Evolutionary conservation across 176 grass and related monocot genomes (phyloP).

Genomic region (Saccharum spontaneum): DNA sequence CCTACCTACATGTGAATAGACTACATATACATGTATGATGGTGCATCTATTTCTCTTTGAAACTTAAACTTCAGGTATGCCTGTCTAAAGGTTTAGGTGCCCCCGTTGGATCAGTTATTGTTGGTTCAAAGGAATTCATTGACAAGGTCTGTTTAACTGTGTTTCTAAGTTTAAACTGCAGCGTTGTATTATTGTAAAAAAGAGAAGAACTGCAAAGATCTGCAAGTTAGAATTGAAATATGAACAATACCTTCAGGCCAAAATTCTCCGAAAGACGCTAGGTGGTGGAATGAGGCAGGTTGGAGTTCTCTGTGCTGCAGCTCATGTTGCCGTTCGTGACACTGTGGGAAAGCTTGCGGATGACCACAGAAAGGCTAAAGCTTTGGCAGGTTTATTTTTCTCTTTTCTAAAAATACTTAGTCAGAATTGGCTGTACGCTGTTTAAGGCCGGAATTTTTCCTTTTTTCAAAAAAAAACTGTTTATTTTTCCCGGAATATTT

Average conservation of each 20-base stretch:
- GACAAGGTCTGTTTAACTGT: constrained; percentile 52
- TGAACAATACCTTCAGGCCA: constrained; percentile 44
- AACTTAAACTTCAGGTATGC: constrained; percentile 59
- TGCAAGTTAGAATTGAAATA: not conserved
- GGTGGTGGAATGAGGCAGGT: constrained; percentile 97
- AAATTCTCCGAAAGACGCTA: constrained; percentile 80
- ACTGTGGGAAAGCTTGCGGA: constrained; percentile 63
- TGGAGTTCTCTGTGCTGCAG: constrained; percentile 83
- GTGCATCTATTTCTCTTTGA: not conserved
- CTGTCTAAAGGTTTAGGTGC: constrained; percentile 94
- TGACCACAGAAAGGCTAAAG: constrained; percentile 83
- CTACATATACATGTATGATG: not conserved
- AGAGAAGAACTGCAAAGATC: not conserved
- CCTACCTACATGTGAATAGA: not conserved
- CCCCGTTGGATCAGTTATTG: constrained; percentile 84
- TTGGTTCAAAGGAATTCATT: constrained; percentile 71
- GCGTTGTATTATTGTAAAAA: no score
- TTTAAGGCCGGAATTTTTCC: not conserved
- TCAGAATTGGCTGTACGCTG: not conserved
- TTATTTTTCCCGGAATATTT: no score
- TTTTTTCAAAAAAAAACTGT: no score
- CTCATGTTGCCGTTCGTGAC: constrained; percentile 67
- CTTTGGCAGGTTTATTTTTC: constrained; percentile 59
- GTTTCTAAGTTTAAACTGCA: not conserved
- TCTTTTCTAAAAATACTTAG: not conserved